Percentiles rank a stretch among this genome's conserved stretches.
phyloP scores from a whole-genome alignment of 805 yeast species.

The Starmerella etchellsii region DNA sequence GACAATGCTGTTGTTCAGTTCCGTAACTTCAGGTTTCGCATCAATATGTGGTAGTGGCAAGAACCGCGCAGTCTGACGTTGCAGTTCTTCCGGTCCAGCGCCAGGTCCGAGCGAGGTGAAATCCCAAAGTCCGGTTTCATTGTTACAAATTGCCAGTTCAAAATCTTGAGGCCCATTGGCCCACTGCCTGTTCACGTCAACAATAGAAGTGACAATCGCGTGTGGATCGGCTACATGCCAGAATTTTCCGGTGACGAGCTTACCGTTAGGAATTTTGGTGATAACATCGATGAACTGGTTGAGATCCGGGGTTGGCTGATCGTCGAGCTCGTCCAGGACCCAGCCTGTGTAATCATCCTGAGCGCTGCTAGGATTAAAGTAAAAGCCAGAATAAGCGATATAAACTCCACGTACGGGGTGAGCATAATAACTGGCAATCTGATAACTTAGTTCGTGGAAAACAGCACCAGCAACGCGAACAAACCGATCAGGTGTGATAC shows the following conservation, averaged over 20 bases:
- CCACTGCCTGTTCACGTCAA: constrained; percentile 81
- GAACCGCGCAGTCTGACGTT: constrained; percentile 54
- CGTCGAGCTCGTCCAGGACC: constrained; percentile 68
- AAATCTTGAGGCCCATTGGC: constrained; percentile 35
- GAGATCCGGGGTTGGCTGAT: constrained; percentile 57
- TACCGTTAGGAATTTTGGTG: constrained; percentile 62
- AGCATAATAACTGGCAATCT: constrained; percentile 72
- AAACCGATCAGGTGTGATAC: constrained; percentile 69
- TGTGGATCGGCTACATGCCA: constrained; percentile 74
- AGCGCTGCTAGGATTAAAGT: constrained; percentile 35
- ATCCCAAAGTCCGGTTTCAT: constrained; percentile 47
- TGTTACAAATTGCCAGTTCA: constrained; percentile 50
- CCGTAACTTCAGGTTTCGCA: constrained; percentile 40
- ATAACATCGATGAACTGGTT: constrained; percentile 68
- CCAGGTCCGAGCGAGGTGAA: constrained; percentile 41
- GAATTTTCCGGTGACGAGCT: constrained; percentile 55
- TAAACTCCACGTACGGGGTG: constrained; percentile 78
- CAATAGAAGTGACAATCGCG: constrained; percentile 51
- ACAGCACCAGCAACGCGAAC: constrained; percentile 78
- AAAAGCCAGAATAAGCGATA: constrained; percentile 62
- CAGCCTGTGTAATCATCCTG: constrained; percentile 54
- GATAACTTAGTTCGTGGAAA: constrained; percentile 75
- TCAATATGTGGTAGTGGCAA: constrained; percentile 16
- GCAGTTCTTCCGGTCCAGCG: constrained; percentile 38
- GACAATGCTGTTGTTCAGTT: constrained; percentile 35